These are phyloP conservation scores for Phialophora macrospora DNA, from an alignment of 2,329 filamentous ascomycete species.

Conservation along the genomic window DNA sequence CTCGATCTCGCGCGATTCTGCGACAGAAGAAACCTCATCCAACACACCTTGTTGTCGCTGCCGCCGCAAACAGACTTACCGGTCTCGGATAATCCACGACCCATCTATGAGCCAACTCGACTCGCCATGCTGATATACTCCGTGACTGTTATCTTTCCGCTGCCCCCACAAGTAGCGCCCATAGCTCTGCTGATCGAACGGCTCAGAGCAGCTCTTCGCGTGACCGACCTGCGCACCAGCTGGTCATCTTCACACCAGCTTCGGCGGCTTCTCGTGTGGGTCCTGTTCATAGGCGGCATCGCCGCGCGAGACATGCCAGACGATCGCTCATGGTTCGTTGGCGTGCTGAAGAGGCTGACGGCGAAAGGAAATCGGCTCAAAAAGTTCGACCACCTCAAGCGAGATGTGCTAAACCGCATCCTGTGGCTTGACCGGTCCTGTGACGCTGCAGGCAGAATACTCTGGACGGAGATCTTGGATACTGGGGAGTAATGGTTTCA, in stretches of 20 bases:
- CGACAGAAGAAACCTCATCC: slow-evolving; percentile 21
- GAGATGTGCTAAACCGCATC: slow-evolving; percentile 11
- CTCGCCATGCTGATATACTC: slow-evolving; percentile 19
- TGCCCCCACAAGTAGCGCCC: slow-evolving; percentile 10
- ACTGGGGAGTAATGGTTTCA: not conserved
- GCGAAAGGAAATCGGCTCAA: not conserved
- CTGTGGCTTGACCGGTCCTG: slow-evolving; percentile 21
- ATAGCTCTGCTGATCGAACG: not conserved
- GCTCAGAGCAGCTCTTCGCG: slow-evolving; percentile 16
- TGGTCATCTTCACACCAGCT: slow-evolving; percentile 16
- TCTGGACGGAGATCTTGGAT: slow-evolving; percentile 15
- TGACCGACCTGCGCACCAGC: slow-evolving; percentile 16
- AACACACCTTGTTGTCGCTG: slow-evolving; percentile 15
- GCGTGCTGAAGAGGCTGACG: slow-evolving; percentile 11
- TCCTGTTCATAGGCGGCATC: slow-evolving; percentile 11
- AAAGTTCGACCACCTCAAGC: slow-evolving; percentile 19
- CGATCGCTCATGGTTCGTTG: slow-evolving; percentile 19
- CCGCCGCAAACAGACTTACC: slow-evolving; percentile 6
- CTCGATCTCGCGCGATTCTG: slow-evolving; percentile 16
- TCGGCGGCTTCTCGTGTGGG: slow-evolving; percentile 15
- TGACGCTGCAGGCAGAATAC: slow-evolving; percentile 12
- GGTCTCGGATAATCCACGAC: not conserved
- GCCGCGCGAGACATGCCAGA: slow-evolving; percentile 15
- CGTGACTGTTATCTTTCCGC: slow-evolving; percentile 19
- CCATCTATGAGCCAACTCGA: slow-evolving; percentile 20